Evolutionary conservation across 2,329 filamentous ascomycete species (phyloP).

Genomic region (Bipolaris sorokiniana): DNA sequence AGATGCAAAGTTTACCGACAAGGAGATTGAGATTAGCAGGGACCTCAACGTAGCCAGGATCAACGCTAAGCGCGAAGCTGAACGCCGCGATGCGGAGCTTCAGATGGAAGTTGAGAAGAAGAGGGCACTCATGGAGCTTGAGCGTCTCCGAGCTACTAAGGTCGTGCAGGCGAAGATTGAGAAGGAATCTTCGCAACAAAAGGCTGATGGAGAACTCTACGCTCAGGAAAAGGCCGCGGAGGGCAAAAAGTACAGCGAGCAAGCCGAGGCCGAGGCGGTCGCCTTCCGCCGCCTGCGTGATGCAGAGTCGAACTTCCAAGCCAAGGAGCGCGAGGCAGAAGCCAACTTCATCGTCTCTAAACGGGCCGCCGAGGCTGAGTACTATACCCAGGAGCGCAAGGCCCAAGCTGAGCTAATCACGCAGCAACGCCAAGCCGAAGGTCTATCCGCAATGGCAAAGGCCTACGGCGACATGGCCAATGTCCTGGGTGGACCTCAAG

Average conservation of each 20-base stretch:
- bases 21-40: constrained; percentile 73
- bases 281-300: constrained; percentile 50
- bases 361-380: constrained; percentile 49
- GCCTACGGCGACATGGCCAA: constrained; percentile 75
- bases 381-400: constrained; percentile 55
- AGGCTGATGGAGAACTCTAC: constrained; percentile 64
- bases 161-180: constrained; percentile 78
- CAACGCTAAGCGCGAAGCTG: constrained; percentile 72
- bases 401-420: constrained; percentile 66
- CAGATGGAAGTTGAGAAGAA: constrained; percentile 78
- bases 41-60: constrained; percentile 79
- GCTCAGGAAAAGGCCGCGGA: constrained; percentile 60
- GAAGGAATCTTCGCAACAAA: constrained; percentile 71
- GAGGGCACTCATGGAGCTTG: constrained; percentile 79
- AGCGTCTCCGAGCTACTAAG: constrained; percentile 76
- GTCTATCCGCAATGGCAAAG: constrained; percentile 75
- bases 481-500: constrained; percentile 78
- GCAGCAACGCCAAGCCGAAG: constrained; percentile 77
- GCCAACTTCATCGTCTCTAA: constrained; percentile 58
- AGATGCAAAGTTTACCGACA: constrained; percentile 75
- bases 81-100: constrained; percentile 79
- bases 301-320: constrained; percentile 53
- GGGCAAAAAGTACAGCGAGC: constrained; percentile 63
- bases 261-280: constrained; percentile 64
- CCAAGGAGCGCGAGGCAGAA: constrained; percentile 53